Base-by-base conservation (phyloP, 2,329 filamentous ascomycete genomes). In the Torrubiella hemipterigena region DNA sequence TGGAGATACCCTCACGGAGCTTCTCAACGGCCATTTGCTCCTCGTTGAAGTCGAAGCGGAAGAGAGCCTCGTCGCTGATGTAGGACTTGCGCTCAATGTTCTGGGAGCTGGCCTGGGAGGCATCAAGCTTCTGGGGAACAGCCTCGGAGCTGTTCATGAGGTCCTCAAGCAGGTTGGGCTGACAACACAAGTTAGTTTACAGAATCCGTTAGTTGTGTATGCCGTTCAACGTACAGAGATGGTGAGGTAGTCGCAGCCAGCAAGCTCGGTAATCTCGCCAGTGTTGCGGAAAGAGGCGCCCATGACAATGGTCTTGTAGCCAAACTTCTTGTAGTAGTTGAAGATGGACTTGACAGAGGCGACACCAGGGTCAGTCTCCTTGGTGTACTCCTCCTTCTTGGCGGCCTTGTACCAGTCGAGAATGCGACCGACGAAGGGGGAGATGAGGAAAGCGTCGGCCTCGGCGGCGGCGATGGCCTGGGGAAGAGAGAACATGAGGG, bases 291-390 rank as follows among this genome's bases (percentile, higher is more conserved):
- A 98, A 24, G 87, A 95, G 47, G 91, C 91, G 55, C 91, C 91
- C 91, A 98, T 98, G 65, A 98, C 91, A 50, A 96, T 95, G 61
- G 91, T 98, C 52, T 93, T 94, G 80, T 98, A 95, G 61, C 82
- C 85, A 61, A 69, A 84, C 75, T 96, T 96, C 84, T 98, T 98
- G 81, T 98, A 98, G 83, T 98, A 98, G 77, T 98, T 91, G 78
- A 81, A 98, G 69, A 98, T 98, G 61, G 52, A 56, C 73, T 89
- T 73, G 55, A 98, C 91, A 45, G 81, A 89, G 68, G 84, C 74
- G 62, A 98, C 91, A 70, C 91, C 91, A 35, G 91, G 91, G 70
- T 98, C 91, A 60, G 93, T 83, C 62, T 82, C 67, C 59, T 85
- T 74, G 57, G 69, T 53, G 77, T 87, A 98, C 46, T 91, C 82